Percentiles rank a stretch among this genome's conserved stretches.
These are phyloP conservation scores for Iris macrosiphon DNA, from an alignment of 106 monocot genomes.

Conservation along the genomic window DNA sequence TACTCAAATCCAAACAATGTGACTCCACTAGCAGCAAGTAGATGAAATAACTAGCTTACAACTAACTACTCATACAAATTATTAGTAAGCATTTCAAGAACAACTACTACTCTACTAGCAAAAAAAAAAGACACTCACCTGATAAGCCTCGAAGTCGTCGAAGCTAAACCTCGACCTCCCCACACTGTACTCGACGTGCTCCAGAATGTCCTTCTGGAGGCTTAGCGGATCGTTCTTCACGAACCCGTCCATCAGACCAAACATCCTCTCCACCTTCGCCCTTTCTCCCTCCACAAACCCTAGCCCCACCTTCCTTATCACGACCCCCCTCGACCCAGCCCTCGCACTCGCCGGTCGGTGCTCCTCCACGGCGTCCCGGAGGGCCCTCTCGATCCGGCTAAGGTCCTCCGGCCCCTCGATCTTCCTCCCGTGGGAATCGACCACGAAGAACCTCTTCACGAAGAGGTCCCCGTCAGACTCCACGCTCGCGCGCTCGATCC, in stretches of 20 bases:
- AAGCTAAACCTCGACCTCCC: slow-evolving; percentile 29
- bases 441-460: slow-evolving; percentile 23
- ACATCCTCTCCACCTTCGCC: slow-evolving; percentile 28
- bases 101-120: not conserved
- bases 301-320: slow-evolving; percentile 9
- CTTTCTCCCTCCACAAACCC: slow-evolving; percentile 10
- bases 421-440: slow-evolving; percentile 23
- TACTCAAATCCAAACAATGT: too few relatives aligned
- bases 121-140: slow-evolving; percentile 11
- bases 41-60: too few relatives aligned
- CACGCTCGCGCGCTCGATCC: slow-evolving; percentile 25
- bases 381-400: slow-evolving; percentile 8
- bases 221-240: slow-evolving; percentile 31
- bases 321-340: slow-evolving; percentile 10
- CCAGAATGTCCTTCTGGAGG: slow-evolving; percentile 32
- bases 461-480: slow-evolving; percentile 25
- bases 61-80: too few relatives aligned
- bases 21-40: too few relatives aligned
- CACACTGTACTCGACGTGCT: slow-evolving; percentile 37
- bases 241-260: slow-evolving; percentile 29
- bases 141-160: slow-evolving; percentile 39
- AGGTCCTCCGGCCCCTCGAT: slow-evolving; percentile 21
- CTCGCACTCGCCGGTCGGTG: not conserved
- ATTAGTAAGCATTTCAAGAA: not conserved
- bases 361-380: slow-evolving; percentile 12